phyloP scores from a whole-genome alignment of 805 yeast genomes.

The Metschnikowia vanudenii region DNA sequence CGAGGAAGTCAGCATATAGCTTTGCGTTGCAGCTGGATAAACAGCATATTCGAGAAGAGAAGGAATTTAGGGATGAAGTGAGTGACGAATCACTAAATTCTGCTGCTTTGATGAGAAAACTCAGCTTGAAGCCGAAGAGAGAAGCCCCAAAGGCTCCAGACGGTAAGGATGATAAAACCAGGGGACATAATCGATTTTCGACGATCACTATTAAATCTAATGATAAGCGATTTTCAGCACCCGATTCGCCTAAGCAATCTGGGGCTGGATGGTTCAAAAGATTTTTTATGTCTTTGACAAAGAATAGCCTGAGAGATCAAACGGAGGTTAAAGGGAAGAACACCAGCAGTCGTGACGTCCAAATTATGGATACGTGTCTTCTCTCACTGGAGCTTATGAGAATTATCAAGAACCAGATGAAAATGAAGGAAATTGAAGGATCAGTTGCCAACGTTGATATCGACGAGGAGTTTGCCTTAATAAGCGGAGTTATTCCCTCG shows the following conservation, averaged over 20 bases:
- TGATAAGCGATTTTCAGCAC: slow-evolving; percentile 10
- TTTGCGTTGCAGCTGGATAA: neutral
- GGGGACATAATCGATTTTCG: slow-evolving; percentile 34
- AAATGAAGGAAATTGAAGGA: slow-evolving; percentile 50
- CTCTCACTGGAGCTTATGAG: slow-evolving; percentile 31
- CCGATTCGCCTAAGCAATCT: slow-evolving; percentile 14
- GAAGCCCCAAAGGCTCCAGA: slow-evolving; percentile 41
- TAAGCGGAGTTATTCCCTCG: slow-evolving; percentile 49
- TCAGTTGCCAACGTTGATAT: slow-evolving; percentile 42
- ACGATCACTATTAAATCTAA: slow-evolving; percentile 28
- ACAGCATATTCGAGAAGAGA: neutral
- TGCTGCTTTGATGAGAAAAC: slow-evolving; percentile 19
- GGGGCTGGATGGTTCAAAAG: slow-evolving; percentile 37
- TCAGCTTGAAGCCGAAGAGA: slow-evolving; percentile 38
- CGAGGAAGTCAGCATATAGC: neutral
- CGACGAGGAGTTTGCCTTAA: slow-evolving; percentile 43
- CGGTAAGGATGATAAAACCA: slow-evolving; percentile 3
- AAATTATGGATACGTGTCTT: slow-evolving; percentile 34
- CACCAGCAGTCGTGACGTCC: slow-evolving; percentile 21
- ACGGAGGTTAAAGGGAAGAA: slow-evolving; percentile 5
- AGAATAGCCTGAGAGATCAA: slow-evolving; percentile 10
- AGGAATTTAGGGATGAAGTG: neutral
- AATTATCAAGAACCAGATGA: slow-evolving; percentile 40
- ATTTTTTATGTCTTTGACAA: slow-evolving; percentile 29
- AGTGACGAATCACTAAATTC: neutral